Conservation (phyloP, 2,329 filamentous ascomycete species). For the Penicillium italicum region DNA sequence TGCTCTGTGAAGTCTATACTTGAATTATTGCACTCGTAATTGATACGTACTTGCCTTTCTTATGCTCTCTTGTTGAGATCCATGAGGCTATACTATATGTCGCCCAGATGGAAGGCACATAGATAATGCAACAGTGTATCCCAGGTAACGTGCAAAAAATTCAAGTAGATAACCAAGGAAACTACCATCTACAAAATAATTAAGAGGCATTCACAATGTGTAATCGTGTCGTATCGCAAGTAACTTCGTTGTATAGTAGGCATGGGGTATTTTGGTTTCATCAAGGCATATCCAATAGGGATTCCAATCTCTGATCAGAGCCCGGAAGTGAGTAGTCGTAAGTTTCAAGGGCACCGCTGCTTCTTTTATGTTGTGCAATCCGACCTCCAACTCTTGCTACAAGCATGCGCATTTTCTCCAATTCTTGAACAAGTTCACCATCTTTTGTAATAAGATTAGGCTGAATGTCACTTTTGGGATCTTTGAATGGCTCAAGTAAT, state of each 20-base stretch:
- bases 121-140: not conserved
- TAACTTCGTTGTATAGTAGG: not conserved
- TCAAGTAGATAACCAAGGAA: not conserved
- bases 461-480: conserved; percentile 51
- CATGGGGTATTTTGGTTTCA: conserved; percentile 10
- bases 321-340: conserved; percentile 24
- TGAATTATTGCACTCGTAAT: not conserved
- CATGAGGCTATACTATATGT: not conserved
- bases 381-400: conserved; percentile 43
- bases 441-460: conserved; percentile 54
- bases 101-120: conserved; percentile 14
- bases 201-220: not conserved
- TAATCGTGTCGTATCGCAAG: not conserved
- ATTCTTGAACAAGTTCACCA: conserved; percentile 48
- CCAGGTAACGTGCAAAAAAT: not conserved
- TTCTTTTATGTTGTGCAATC: conserved; percentile 31
- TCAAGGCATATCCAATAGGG: conserved; percentile 40
- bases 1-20: not conserved
- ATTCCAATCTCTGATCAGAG: conserved; percentile 35
- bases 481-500: conserved; percentile 49
- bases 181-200: not conserved
- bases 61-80: not conserved
- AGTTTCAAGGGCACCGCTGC: conserved; percentile 13
- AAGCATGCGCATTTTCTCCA: conserved; percentile 50
- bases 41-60: not conserved